Percentiles rank a stretch among this genome's conserved stretches.
phyloP scores from a whole-genome alignment of 2,329 filamentous ascomycete genomes.

The Lasiodiplodia sp. region DNA sequence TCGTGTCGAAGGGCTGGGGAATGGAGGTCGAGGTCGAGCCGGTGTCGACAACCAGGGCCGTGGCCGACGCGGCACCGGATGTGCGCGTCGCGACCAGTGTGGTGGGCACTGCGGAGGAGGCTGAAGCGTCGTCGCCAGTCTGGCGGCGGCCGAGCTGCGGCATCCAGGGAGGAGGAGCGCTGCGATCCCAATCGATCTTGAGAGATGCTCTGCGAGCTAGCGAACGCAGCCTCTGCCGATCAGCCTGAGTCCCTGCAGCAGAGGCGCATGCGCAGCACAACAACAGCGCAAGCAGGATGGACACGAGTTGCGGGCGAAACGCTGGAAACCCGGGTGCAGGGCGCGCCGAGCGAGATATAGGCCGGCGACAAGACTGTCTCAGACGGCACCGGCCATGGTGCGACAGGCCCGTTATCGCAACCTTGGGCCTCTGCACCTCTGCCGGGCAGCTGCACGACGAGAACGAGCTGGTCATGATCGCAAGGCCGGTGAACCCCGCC shows the following conservation, averaged over 20 bases:
- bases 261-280: constrained; percentile 24
- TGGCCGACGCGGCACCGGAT: constrained; percentile 11
- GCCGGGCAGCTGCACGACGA: constrained; percentile 29
- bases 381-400: constrained; percentile 24
- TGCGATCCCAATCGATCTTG: constrained; percentile 28
- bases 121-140: constrained; percentile 20
- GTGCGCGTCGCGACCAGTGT: constrained; percentile 21
- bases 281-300: constrained; percentile 26
- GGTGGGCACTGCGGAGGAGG: constrained; percentile 25
- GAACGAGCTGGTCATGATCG: constrained; percentile 27
- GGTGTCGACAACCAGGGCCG: constrained; percentile 30
- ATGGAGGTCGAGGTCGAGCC: constrained; percentile 34
- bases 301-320: constrained; percentile 4
- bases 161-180: constrained; percentile 24
- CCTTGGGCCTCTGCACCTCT: constrained; percentile 14
- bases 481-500: constrained; percentile 17
- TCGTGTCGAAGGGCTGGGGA: constrained; percentile 56
- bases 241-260: constrained; percentile 28
- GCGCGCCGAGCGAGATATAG: constrained; percentile 9
- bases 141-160: constrained; percentile 23
- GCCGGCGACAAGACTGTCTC: constrained; percentile 26
- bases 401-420: constrained; percentile 26
- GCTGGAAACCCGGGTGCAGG: neutral
- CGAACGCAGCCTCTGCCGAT: constrained; percentile 26
- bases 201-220: constrained; percentile 22